Percentiles rank a stretch among this genome's conserved stretches.
Conservation (phyloP, 768 basidiomycete genomes). For the Phanerochaete sordida region DNA sequence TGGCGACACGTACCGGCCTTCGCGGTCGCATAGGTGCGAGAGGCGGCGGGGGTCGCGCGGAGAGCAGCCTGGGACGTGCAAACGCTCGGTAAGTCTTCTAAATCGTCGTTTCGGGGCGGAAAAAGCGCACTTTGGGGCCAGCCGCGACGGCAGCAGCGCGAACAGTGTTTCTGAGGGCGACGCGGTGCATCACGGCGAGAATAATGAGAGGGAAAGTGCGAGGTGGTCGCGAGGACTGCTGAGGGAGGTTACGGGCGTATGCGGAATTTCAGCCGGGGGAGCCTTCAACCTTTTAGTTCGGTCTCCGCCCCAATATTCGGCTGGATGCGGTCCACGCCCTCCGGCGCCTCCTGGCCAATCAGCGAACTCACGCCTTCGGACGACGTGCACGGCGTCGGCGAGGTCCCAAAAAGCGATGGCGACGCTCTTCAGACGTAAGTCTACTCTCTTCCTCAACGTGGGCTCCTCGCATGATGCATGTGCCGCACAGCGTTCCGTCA, state of each 20-base stretch:
- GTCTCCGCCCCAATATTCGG: conserved; percentile 23
- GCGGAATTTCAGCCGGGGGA: conserved; percentile 15
- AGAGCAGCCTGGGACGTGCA: conserved; percentile 31
- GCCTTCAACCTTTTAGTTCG: conserved; percentile 14
- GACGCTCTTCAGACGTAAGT: conserved; percentile 26
- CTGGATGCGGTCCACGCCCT: conserved; percentile 3
- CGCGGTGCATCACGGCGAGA: conserved; percentile 66
- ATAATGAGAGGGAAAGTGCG: conserved; percentile 36
- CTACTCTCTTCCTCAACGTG: neutral
- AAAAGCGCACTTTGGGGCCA: conserved; percentile 50
- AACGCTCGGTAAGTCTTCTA: conserved; percentile 6
- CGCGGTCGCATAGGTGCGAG: conserved; percentile 94
- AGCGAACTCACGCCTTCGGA: neutral
- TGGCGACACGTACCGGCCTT: conserved; percentile 75
- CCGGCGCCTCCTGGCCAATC: conserved; percentile 2
- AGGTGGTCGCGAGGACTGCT: conserved; percentile 42
- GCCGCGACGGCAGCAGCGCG: conserved; percentile 74
- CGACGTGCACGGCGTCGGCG: conserved; percentile 2
- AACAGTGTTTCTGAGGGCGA: conserved; percentile 81
- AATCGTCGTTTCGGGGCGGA: conserved; percentile 5
- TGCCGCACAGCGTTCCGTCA: conserved; percentile 18
- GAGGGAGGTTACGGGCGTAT: conserved; percentile 16
- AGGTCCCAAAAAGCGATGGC: conserved; percentile 20
- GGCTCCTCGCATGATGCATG: neutral
- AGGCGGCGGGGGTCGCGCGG: conserved; percentile 45